These are phyloP conservation scores for Hypoxylon rubiginosum DNA, from an alignment of 2,329 filamentous ascomycete genomes.

Conservation along the genomic window DNA sequence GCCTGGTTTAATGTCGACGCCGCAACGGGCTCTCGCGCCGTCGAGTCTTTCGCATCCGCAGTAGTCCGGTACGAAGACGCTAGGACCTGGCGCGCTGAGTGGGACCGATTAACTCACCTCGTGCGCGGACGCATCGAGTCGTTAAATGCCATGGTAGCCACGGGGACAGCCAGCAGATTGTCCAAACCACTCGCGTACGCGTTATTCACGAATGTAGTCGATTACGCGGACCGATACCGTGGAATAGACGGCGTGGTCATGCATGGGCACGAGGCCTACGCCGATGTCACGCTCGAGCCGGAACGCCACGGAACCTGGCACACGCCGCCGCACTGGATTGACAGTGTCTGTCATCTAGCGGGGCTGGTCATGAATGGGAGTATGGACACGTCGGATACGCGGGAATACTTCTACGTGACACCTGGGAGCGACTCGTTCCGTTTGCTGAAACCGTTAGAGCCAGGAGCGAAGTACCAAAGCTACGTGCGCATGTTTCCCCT, in stretches of 20 bases:
- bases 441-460: conserved; percentile 57
- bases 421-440: conserved; percentile 66
- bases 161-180: conserved; percentile 75
- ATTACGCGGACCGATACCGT: conserved; percentile 64
- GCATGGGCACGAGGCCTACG: conserved; percentile 64
- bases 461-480: conserved; percentile 16
- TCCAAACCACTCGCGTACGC: conserved; percentile 81
- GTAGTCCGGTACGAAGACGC: conserved; percentile 70
- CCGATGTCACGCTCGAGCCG: conserved; percentile 58
- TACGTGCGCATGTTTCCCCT: conserved; percentile 1
- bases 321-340: conserved; percentile 67
- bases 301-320: conserved; percentile 61
- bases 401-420: conserved; percentile 66
- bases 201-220: conserved; percentile 66
- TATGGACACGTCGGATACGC: conserved; percentile 61
- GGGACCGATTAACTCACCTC: conserved; percentile 74
- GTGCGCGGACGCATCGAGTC: conserved; percentile 71
- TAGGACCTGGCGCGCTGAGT: conserved; percentile 70
- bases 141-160: conserved; percentile 68
- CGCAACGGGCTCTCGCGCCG: conserved; percentile 68
- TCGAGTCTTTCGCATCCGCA: conserved; percentile 56
- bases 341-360: conserved; percentile 66
- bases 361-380: conserved; percentile 70
- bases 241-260: conserved; percentile 69
- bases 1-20: conserved; percentile 70